Evolutionary conservation across 2,329 filamentous ascomycete genomes (phyloP), one percentile per base, ranked within the genome.

Genomic region (Aspergillus sergii): DNA sequence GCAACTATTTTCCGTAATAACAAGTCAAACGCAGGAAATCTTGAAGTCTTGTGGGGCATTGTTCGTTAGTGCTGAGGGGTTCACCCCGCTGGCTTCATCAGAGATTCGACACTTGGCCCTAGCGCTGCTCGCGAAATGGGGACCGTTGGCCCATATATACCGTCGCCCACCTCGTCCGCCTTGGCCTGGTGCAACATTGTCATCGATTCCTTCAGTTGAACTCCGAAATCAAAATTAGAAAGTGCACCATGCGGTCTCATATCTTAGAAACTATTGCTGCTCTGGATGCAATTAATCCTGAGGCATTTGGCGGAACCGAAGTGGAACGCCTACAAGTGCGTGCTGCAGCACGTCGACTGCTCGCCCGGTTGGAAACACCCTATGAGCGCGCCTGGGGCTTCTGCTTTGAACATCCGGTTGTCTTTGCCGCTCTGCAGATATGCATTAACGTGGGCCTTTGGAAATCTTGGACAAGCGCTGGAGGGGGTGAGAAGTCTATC

Each of bases 311-410:
- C 34, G 65, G 63, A 8, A 66, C 67, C 34, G 70, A 72, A 59
- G 65, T 71, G 28, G 68, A 71, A 26, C 69, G 70, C 16, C 66
- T 71, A 19, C 64, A 68, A 45, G 67, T 72, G 28, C 68, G 70
- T 16, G 67, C 70, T 32, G 74, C 74, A 12, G 73, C 73, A 32
- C 70, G 71, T 30, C 68, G 70, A 26, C 67, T 74, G 11, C 71
- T 76, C 10, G 68, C 74, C 1, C 63, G 73, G 12, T 62, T 77
- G 21, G 74, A 77, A 60, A 69, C 72, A 0, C 75, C 75, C 1
- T 75, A 73, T 59, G 75, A 77, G 58, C 72, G 73, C 23, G 71
- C 69, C 2, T 75, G 71, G 73, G 70, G 69, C 10, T 71, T 76
- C 62, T 69, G 68, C 50, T 72, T 72, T n/a, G 73, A 76, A 34